phyloP scores from a whole-genome alignment of 257 asterid genomes.

The Perilla frutescens region DNA sequence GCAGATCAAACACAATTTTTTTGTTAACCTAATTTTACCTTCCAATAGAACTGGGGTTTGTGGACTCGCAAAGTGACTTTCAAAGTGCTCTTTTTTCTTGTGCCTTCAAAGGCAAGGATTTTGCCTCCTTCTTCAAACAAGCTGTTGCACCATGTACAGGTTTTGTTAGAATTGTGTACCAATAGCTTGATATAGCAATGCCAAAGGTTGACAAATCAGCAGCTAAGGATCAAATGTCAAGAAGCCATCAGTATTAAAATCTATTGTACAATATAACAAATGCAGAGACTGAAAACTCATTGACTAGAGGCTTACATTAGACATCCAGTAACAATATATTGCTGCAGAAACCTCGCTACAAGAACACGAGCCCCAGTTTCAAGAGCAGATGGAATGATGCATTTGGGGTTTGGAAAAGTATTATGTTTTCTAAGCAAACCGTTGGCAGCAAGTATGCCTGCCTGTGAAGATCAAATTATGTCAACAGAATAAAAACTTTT shows the following conservation, averaged over 20 bases:
- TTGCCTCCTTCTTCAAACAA: slow-evolving; percentile 75
- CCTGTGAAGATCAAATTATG: not conserved
- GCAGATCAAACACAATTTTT: too few species aligned
- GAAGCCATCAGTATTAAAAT: too few species aligned
- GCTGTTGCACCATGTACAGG: slow-evolving; percentile 40
- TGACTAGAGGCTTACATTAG: not conserved
- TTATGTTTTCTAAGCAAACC: not conserved
- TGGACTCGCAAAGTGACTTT: slow-evolving; percentile 43
- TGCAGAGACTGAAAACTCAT: not conserved
- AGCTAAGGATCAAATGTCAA: too few species aligned
- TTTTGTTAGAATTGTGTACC: not conserved
- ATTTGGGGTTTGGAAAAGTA: not conserved
- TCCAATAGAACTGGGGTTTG: slow-evolving; percentile 77
- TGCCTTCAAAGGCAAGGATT: slow-evolving; percentile 63
- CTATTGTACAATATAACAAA: not conserved
- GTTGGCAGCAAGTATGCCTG: not conserved
- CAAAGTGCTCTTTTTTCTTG: slow-evolving; percentile 32
- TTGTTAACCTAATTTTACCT: slow-evolving; percentile 42
- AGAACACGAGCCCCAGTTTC: not conserved
- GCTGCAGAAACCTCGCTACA: not conserved
- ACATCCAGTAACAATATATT: not conserved
- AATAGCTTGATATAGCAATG: too few species aligned
- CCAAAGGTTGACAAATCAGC: not conserved
- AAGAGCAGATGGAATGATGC: not conserved
- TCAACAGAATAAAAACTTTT: not conserved